phyloP scores from a whole-genome alignment of 2,329 filamentous ascomycete genomes.

The Cyanodermella asteris region DNA sequence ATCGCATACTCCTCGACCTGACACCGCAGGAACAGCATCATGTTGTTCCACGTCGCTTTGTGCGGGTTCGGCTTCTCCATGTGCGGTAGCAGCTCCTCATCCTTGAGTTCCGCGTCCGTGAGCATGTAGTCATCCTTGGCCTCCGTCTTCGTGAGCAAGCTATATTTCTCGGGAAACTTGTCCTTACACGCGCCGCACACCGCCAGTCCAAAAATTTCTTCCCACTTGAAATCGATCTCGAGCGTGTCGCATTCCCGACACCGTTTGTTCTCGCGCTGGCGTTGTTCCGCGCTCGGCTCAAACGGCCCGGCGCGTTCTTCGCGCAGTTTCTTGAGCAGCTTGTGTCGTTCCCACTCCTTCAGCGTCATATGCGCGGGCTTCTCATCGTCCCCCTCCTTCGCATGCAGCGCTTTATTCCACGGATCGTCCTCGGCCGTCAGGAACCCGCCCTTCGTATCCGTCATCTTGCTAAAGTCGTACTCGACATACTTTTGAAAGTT shows the following conservation, averaged over 20 bases:
- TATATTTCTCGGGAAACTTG: conserved; percentile 77
- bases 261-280: conserved; percentile 42
- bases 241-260: conserved; percentile 65
- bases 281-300: conserved; percentile 57
- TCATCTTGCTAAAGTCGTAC: conserved; percentile 96
- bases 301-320: conserved; percentile 60
- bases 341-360: conserved; percentile 74
- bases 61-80: conserved; percentile 82
- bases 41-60: conserved; percentile 90
- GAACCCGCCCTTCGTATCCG: conserved; percentile 91
- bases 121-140: conserved; percentile 86
- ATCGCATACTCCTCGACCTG: conserved; percentile 93
- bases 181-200: conserved; percentile 80
- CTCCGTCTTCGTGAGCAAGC: conserved; percentile 87
- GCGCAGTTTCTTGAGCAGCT: conserved; percentile 49
- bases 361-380: conserved; percentile 76
- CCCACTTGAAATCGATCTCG: conserved; percentile 92
- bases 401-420: conserved; percentile 54
- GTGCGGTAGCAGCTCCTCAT: conserved; percentile 67
- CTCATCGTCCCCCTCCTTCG: conserved; percentile 31
- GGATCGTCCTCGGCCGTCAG: conserved; percentile 81
- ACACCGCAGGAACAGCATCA: conserved; percentile 89
- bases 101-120: conserved; percentile 83
- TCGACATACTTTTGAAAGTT: conserved; percentile 91
- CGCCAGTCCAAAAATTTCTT: conserved; percentile 53